These are phyloP conservation scores for Penicillium decumbens DNA, from an alignment of 2,329 filamentous ascomycete genomes.

Conservation along the genomic window DNA sequence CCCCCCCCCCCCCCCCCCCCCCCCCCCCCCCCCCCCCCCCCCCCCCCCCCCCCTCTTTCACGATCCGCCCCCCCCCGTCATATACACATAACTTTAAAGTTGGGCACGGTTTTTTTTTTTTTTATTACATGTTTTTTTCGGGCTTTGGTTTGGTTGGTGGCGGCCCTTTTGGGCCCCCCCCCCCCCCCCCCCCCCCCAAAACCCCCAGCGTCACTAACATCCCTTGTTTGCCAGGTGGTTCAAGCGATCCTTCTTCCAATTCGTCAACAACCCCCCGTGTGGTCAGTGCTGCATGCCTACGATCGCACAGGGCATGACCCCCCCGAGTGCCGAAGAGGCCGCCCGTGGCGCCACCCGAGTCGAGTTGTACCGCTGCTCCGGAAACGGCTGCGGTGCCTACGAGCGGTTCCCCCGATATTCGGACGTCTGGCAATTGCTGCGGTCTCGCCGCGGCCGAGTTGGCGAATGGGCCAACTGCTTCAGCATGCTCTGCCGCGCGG, in stretches of 20 bases:
- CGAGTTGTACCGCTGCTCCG: conserved; percentile 84
- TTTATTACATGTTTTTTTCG: no score
- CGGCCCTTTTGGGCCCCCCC: no score
- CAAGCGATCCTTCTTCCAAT: conserved; percentile 88
- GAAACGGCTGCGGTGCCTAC: conserved; percentile 66
- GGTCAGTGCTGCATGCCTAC: conserved; percentile 76
- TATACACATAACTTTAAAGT: no score
- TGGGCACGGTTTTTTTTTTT: no score
- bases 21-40: no score
- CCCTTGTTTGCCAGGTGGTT: conserved; percentile 66
- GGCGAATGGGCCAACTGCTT: conserved; percentile 99
- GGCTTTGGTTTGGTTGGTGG: no score
- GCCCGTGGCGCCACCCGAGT: conserved; percentile 82
- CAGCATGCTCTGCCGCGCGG: conserved; percentile 91
- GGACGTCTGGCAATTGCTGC: conserved; percentile 86
- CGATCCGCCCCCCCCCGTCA: no score
- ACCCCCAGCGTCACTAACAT: conserved; percentile 4
- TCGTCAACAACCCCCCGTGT: conserved; percentile 93
- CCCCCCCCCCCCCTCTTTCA: no score
- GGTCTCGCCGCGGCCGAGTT: conserved; percentile 77
- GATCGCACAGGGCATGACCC: conserved; percentile 73
- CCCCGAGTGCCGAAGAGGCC: conserved; percentile 80
- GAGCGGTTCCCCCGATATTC: conserved; percentile 93
- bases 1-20: no score
- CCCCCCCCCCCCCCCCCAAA: no score